phyloP scores from a whole-genome alignment of 2,329 filamentous ascomycete species.

The Penicillium sp. region DNA sequence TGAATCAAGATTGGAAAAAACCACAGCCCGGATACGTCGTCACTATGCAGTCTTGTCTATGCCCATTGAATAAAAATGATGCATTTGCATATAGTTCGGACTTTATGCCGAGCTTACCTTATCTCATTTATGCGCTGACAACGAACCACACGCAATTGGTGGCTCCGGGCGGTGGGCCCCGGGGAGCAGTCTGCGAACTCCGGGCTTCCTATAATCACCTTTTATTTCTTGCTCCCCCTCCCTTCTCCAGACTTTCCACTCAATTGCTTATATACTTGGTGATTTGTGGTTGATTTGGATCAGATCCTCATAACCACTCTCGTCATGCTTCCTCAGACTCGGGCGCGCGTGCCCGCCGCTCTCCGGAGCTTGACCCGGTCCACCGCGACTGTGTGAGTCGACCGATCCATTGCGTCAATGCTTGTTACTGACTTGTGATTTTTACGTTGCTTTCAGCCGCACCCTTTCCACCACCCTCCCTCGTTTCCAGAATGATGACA shows the following conservation, averaged over 20 bases:
- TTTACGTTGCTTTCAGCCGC: conserved; percentile 26
- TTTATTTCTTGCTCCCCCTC: conserved; percentile 20
- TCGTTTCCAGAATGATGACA: conserved; percentile 49
- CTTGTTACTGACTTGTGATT: conserved; percentile 3
- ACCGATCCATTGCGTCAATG: conserved; percentile 1
- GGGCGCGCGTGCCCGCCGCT: conserved; percentile 29
- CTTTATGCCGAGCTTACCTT: neutral
- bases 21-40: too few relatives aligned
- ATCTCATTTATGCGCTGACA: conserved; percentile 3
- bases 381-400: conserved; percentile 18
- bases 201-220: conserved; percentile 15
- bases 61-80: too few relatives aligned
- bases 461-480: conserved; percentile 48
- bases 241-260: conserved; percentile 14
- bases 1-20: too few relatives aligned
- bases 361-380: conserved; percentile 27
- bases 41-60: too few relatives aligned
- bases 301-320: conserved; percentile 4
- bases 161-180: conserved; percentile 11
- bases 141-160: conserved; percentile 9
- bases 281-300: conserved; percentile 12
- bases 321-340: conserved; percentile 26
- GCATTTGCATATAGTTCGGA: neutral
- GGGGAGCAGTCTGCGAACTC: conserved; percentile 20
- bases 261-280: conserved; percentile 11